phyloP scores from a whole-genome alignment of 2,329 filamentous ascomycete species.

The Sclerotinia nivalis region DNA sequence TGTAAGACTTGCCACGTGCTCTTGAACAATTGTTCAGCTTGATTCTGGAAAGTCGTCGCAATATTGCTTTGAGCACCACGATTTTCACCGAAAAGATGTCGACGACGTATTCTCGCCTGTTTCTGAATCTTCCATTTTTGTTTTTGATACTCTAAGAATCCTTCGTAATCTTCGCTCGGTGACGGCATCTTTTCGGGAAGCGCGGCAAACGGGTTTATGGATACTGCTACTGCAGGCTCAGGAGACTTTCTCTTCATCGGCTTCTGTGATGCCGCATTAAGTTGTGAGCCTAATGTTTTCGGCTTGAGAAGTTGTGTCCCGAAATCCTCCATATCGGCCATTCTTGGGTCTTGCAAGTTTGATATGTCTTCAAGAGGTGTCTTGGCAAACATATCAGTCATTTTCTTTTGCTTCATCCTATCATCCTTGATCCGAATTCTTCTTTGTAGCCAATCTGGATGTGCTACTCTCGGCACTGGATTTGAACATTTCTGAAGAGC shows the following conservation, averaged over 20 bases:
- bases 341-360: slow-evolving; percentile 57
- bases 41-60: slow-evolving; percentile 78
- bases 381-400: slow-evolving; percentile 86
- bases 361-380: slow-evolving; percentile 72
- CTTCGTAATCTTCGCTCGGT: slow-evolving; percentile 82
- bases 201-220: slow-evolving; percentile 75
- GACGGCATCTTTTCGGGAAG: slow-evolving; percentile 83
- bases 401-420: slow-evolving; percentile 96
- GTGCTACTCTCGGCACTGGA: slow-evolving; percentile 86
- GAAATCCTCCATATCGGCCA: slow-evolving; percentile 79
- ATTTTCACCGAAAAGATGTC: slow-evolving; percentile 91
- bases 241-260: slow-evolving; percentile 73
- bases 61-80: slow-evolving; percentile 66
- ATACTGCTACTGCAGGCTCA: slow-evolving; percentile 60
- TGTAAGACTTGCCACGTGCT: slow-evolving; percentile 96
- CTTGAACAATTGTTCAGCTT: slow-evolving; percentile 85
- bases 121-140: slow-evolving; percentile 99
- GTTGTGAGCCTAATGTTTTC: slow-evolving; percentile 56
- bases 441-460: slow-evolving; percentile 95
- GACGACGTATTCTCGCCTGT: slow-evolving; percentile 77
- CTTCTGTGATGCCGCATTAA: slow-evolving; percentile 55
- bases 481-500: slow-evolving; percentile 94
- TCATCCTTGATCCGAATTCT: slow-evolving; percentile 95
- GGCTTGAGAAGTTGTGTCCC: slow-evolving; percentile 67
- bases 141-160: slow-evolving; percentile 92